These are phyloP conservation scores for Aspergillus pseudonomiae DNA, from an alignment of 2,329 filamentous ascomycete genomes.

Conservation along the genomic window DNA sequence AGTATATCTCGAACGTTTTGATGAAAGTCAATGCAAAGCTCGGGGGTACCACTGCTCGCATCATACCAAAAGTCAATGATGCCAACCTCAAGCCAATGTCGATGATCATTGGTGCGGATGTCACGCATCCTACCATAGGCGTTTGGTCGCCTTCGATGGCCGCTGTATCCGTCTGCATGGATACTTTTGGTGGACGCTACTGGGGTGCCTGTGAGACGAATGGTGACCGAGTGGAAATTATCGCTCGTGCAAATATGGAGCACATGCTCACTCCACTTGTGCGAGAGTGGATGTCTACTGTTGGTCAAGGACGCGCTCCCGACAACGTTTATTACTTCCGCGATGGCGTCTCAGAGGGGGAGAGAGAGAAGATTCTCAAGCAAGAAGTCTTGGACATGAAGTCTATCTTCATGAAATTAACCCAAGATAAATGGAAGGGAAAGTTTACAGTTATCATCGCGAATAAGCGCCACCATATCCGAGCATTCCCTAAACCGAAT, in stretches of 20 bases:
- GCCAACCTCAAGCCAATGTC: conserved; percentile 53
- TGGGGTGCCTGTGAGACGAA: conserved; percentile 81
- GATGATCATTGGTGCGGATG: conserved; percentile 87
- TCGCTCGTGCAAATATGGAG: conserved; percentile 68
- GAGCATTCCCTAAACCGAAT: conserved; percentile 75
- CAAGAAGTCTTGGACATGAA: conserved; percentile 77
- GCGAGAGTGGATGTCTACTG: conserved; percentile 63
- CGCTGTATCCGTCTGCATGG: conserved; percentile 81
- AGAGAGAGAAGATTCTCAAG: conserved; percentile 78
- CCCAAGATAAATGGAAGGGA: conserved; percentile 47
- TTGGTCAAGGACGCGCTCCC: conserved; percentile 61
- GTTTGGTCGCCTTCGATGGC: conserved; percentile 73
- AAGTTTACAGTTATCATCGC: conserved; percentile 86
- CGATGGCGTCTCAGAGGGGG: conserved; percentile 86
- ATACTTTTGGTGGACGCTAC: conserved; percentile 72
- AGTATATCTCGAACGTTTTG: conserved; percentile 90
- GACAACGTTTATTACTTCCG: conserved; percentile 87
- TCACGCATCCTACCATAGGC: conserved; percentile 80
- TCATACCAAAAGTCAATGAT: conserved; percentile 46
- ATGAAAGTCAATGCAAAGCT: conserved; percentile 99
- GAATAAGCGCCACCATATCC: conserved; percentile 91
- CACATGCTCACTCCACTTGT: conserved; percentile 68
- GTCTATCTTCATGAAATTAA: conserved; percentile 52
- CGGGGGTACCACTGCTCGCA: conserved; percentile 72
- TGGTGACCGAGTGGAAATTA: conserved; percentile 77